phyloP scores from a whole-genome alignment of 169 alveolate genomes.

The Plasmodium vinckei region DNA sequence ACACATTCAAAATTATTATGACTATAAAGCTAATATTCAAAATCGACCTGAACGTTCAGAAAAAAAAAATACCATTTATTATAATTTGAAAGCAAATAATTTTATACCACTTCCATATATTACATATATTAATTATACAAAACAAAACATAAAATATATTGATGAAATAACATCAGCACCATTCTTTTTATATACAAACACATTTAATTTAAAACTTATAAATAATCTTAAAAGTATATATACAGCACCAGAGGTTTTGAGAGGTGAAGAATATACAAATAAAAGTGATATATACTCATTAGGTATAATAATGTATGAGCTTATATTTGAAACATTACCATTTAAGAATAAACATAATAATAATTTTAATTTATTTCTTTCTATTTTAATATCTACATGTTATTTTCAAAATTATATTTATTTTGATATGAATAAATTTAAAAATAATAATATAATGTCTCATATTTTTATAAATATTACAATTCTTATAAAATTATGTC shows the following conservation, averaged over 20 bases:
- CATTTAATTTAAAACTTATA: neutral
- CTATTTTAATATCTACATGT: conserved; percentile 25
- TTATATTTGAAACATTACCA: conserved; percentile 69
- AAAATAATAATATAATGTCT: neutral
- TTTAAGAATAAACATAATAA: conserved; percentile 2
- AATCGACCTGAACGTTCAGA: neutral
- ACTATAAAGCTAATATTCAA: conserved; percentile 11
- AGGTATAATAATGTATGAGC: conserved; percentile 88
- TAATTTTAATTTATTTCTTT: conserved; percentile 6
- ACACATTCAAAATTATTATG: conserved; percentile 31
- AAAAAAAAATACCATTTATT: neutral
- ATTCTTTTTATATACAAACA: conserved; percentile 4
- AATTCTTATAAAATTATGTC: conserved; percentile 37
- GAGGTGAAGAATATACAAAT: conserved; percentile 84
- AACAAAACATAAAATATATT: neutral
- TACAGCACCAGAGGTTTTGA: conserved; percentile 87
- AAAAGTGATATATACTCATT: conserved; percentile 88
- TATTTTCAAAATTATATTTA: conserved; percentile 20
- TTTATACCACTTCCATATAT: conserved; percentile 33
- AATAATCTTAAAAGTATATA: conserved; percentile 3
- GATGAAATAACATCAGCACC: conserved; percentile 11
- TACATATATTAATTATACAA: conserved; percentile 17
- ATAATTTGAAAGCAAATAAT: neutral
- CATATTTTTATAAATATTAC: conserved; percentile 29
- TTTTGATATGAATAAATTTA: conserved; percentile 22